Base-by-base conservation (phyloP, 345 rosid genomes). In the Salix arbutifolia region DNA sequence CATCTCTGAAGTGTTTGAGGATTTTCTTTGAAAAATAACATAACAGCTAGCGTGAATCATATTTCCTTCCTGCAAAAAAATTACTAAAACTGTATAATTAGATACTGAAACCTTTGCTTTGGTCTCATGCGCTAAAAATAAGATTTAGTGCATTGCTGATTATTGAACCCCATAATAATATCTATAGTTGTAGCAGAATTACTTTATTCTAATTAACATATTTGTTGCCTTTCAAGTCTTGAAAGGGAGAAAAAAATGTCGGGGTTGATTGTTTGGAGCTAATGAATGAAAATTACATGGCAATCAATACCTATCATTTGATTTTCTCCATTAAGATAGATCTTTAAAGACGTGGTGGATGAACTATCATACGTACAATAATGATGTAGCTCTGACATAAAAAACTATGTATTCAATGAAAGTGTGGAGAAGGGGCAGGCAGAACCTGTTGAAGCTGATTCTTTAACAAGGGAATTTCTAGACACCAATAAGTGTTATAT, bases 381-480 rank as follows among this genome's bases (percentile, higher is more conserved):
- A 74, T 44, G 58, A 53, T 74, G 21, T 76, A 71, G 76, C 74
- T 74, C 81, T 87, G 67, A 86, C 58, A 33, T 33, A 35, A 79
- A 42, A 46, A 48, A 52, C 19, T 17, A 52, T 42, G 16, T 38
- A 40, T 74, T 17, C 70, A 11, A 40, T 74, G 67, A 4, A 62
- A 25, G 99, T 76, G 88, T 91, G 81, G 95, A 87, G 75, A 96
- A 92, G 90, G 99, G 97, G 74, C 81, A 96, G 83, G 87, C 89
- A 25, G 90, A 86, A 77, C 85, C 89, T 12, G 83, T 96, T 44
- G 96, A 86, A 81, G 80, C 87, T 42, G 97, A 91, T 79, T 72
- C 91, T 82, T 87, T 96, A 82, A 80, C 84, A 69, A 92, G 96
- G 80, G 94, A 91, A 74, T 84, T 92, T 79, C 79, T 96, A 66